Evolutionary conservation across 1,284 basidiomycete species (phyloP), one percentile per base, ranked within the genome.

Genomic region (Salmacisia buchloeana): DNA sequence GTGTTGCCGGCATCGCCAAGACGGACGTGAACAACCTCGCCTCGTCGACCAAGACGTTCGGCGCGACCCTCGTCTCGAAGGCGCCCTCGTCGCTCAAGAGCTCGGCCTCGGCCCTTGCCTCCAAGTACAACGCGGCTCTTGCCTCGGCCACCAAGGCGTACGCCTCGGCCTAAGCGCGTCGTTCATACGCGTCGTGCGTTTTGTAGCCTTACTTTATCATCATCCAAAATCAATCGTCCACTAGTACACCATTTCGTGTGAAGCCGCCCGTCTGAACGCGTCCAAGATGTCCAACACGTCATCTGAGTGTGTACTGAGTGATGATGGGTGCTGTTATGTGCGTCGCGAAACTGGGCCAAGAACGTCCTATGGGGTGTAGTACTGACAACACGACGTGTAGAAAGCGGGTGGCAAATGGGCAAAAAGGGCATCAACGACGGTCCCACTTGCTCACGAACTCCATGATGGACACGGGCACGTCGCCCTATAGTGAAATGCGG

Each of bases 391-490:
- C n/a, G n/a, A n/a, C n/a, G n/a, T n/a, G n/a, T n/a, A n/a, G n/a
- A n/a, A n/a, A n/a, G n/a, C n/a, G n/a, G n/a, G n/a, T n/a, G n/a
- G n/a, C n/a, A n/a, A n/a, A n/a, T n/a, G n/a, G n/a, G n/a, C n/a
- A 12, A 43, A 15, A 12, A 43, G 25, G 21, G 31, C 54, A 9
- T 57, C 54, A 57, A 2, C 31, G 31, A 9, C 54, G 54, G 13
- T 31, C 23, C 56, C 56, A 58, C 25, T 39, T 58, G 34, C 35
- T 58, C 35, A 36, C 56, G 25, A 58, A 58, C 21, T 58, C 56
- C 56, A 58, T 58, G 34, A 58, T 58, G 2, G 56, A 58, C 31
- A 58, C 56, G 3, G 83, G 64, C 89, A 92, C 43, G 29, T 59
- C 58, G 4, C 15, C 35, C 21, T 38, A 18, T 43, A 6, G 6